Conservation (phyloP, 257 asterid species). For the Haberlea rhodopensis region DNA sequence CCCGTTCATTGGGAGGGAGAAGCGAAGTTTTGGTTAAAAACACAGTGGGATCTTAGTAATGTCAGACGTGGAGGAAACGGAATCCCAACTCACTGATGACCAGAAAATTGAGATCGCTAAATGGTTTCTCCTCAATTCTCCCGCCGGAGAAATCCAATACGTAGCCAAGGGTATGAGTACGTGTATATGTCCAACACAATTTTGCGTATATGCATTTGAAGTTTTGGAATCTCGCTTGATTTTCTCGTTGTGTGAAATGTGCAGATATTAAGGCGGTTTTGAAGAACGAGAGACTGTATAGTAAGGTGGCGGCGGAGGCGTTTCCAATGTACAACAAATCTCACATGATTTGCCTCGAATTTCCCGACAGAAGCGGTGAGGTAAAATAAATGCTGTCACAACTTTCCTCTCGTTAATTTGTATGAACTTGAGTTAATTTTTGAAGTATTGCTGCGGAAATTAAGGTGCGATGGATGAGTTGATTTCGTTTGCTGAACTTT, state of each 20-base stretch:
- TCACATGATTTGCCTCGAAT: constrained; percentile 77
- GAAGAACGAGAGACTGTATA: constrained; percentile 63
- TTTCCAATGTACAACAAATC: constrained; percentile 86
- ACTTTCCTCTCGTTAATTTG: constrained; percentile 19
- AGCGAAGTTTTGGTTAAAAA: constrained; percentile 22
- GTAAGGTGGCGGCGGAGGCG: constrained; percentile 66
- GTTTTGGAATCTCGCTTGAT: constrained; percentile 9
- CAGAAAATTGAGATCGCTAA: constrained; percentile 87
- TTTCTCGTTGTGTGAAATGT: constrained; percentile 18
- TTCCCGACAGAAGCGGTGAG: constrained; percentile 92
- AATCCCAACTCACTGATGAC: constrained; percentile 57
- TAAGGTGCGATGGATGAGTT: constrained; percentile 9
- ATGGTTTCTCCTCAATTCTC: constrained; percentile 97
- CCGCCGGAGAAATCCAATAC: constrained; percentile 92
- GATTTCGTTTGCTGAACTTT: constrained; percentile 9
- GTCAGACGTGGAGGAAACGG: constrained; percentile 70
- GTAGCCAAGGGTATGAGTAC: constrained; percentile 69
- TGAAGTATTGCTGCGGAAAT: constrained; percentile 3
- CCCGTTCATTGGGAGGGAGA: constrained; percentile 31
- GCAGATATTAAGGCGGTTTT: constrained; percentile 73
- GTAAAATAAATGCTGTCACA: constrained; percentile 39
- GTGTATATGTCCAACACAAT: too few relatives aligned
- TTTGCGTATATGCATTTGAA: too few relatives aligned
- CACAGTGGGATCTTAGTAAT: constrained; percentile 38
- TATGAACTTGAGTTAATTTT: neutral